These are phyloP conservation scores for Ceratocystis huliohia DNA, from an alignment of 2,329 filamentous ascomycete species.

Conservation along the genomic window DNA sequence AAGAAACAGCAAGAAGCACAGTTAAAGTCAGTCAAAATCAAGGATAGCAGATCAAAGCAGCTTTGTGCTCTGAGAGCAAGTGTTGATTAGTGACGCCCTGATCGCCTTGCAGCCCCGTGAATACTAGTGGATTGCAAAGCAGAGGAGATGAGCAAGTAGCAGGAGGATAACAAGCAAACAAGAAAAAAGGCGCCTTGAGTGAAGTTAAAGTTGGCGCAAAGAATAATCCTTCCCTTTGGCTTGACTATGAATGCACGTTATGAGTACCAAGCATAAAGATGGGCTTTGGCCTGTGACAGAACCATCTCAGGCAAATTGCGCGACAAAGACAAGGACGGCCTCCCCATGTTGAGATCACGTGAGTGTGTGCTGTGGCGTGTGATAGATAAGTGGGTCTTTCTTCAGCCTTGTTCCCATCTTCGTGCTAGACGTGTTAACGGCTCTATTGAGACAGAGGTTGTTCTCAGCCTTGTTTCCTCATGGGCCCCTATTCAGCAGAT, in stretches of 20 bases:
- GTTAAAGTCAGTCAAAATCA: too few species aligned
- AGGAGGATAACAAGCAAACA: neutral
- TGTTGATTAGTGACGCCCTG: neutral
- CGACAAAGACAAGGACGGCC: neutral
- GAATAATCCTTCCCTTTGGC: neutral
- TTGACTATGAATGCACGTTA: neutral
- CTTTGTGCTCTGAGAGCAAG: neutral
- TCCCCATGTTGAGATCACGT: neutral
- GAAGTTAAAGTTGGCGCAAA: neutral
- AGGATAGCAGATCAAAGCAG: too few species aligned
- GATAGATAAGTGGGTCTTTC: neutral
- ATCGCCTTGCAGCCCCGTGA: neutral
- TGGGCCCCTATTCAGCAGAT: too few species aligned
- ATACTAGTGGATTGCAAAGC: neutral
- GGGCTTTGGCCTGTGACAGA: slow-evolving; percentile 2
- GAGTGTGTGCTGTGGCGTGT: neutral
- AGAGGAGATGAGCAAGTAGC: neutral
- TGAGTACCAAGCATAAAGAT: neutral
- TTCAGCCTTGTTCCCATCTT: neutral
- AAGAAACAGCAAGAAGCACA: too few species aligned
- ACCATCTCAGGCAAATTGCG: neutral
- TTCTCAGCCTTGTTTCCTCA: neutral
- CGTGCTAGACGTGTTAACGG: neutral
- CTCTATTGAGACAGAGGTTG: neutral
- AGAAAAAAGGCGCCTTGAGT: neutral